Evolutionary conservation across 2,329 filamentous ascomycete species (phyloP), one percentile per base, ranked within the genome.

Genomic region (Pyrenochaeta sp.): DNA sequence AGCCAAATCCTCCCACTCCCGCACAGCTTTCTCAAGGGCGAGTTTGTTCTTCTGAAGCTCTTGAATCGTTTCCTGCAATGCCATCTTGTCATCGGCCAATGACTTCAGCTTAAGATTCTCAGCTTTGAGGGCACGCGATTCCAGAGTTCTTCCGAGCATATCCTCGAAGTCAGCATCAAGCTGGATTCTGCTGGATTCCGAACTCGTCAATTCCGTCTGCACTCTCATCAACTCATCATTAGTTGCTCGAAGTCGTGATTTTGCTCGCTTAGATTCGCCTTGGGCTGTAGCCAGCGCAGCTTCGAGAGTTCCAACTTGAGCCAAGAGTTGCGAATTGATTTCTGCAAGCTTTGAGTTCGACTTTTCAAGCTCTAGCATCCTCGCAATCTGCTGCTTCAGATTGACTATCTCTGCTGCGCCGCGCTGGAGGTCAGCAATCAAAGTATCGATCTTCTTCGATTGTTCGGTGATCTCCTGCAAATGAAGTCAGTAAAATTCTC

Each of bases 1-100:
- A 6, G 59, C 63, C 1, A 67, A 31, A 8, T 55, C 36, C 7
- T 40, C 54, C 63, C 63, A 67, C 31, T 59, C 53, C 6, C 44
- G 21, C 2, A 58, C 21, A 19, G 41, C 27, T 2, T 2, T 21
- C 36, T 65, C 44, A 11, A 53, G 44, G 6, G 26, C 26, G 5
- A 13, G 11, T 8, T 55, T 53, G 41, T 53, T 41, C 21, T 53
- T 24, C 11, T 58, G 45, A 7, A 61, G 45, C n/a, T 6, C 13
- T 3, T 24, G 17, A 15, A 58, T 35, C 40, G 45, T 50, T 19
- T 51, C 39, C 15, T 40, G n/a, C 3, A 44, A 35, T 7, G 18
- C 34, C 13, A 23, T 7, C 22, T 39, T 20, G 1, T 47, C 30
- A 18, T 48, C 35, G 15, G 14, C 22, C 9, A 35, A 37, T 7